Evolutionary conservation across 352 stramenopile genomes (phyloP).

Genomic region (Albugo laibachii): DNA sequence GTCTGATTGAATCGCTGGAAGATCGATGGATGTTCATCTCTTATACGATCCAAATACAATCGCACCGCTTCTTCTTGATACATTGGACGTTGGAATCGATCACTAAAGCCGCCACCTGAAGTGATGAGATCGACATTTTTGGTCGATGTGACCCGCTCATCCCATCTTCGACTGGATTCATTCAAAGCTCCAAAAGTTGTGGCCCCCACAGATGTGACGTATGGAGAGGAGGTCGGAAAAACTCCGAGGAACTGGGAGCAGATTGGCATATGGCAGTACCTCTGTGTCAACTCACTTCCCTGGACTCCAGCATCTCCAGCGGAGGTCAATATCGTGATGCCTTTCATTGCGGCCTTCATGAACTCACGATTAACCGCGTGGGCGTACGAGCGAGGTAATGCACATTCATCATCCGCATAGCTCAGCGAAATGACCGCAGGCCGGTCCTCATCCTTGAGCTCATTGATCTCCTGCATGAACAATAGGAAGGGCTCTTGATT

Average conservation of each 20-base stretch:
- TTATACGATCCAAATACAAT: constrained; percentile 15
- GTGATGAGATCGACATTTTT: constrained; percentile 34
- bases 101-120: constrained; percentile 50
- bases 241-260: constrained; percentile 37
- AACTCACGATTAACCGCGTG: constrained; percentile 44
- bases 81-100: constrained; percentile 19
- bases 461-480: constrained; percentile 53
- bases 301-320: constrained; percentile 40
- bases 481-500: constrained; percentile 65
- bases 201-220: constrained; percentile 39
- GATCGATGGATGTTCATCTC: constrained; percentile 7
- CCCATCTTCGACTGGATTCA: constrained; percentile 13
- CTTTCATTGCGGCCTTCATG: constrained; percentile 45
- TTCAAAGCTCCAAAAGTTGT: constrained; percentile 14
- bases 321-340: constrained; percentile 44
- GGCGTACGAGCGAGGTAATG: constrained; percentile 26
- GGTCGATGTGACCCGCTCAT: constrained; percentile 28
- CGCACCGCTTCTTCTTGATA: constrained; percentile 25
- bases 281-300: constrained; percentile 22
- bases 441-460: constrained; percentile 17
- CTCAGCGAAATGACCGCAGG: constrained; percentile 57
- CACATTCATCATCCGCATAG: constrained; percentile 70
- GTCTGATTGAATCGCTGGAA: constrained; percentile 14
- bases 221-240: constrained; percentile 58
- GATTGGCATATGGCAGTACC: constrained; percentile 17